Evolutionary conservation across 495 filamentous ascomycete genomes (phyloP).

Genomic region (Xylaria telfairii): DNA sequence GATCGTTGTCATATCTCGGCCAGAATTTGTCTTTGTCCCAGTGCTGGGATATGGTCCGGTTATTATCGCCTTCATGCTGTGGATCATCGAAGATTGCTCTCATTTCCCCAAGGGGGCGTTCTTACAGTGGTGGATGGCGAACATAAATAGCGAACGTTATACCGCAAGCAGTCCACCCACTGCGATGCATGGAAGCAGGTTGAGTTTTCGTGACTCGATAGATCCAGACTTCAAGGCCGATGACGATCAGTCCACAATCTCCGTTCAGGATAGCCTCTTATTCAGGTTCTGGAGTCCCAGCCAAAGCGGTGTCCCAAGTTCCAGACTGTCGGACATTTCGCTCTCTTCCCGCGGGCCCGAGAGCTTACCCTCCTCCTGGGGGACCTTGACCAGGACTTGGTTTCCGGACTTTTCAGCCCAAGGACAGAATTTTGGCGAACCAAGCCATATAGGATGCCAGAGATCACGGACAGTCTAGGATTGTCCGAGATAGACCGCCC

Average conservation of each 20-base stretch:
- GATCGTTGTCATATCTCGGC: neutral
- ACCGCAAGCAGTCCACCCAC: neutral
- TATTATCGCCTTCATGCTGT: conserved; percentile 16
- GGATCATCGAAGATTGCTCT: conserved; percentile 24
- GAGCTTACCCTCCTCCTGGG: conserved; percentile 35
- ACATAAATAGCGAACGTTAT: neutral
- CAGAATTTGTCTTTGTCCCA: neutral
- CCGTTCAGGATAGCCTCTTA: conserved; percentile 17
- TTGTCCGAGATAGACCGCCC: neutral
- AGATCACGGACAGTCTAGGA: conserved; percentile 18
- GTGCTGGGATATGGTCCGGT: conserved; percentile 10
- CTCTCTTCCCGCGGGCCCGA: conserved; percentile 25
- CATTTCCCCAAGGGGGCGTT: neutral
- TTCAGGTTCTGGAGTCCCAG: conserved; percentile 22
- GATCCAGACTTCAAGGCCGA: conserved; percentile 8
- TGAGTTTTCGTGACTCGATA: conserved; percentile 15
- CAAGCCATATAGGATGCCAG: conserved; percentile 2
- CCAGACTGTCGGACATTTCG: conserved; percentile 35
- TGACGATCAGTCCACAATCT: neutral
- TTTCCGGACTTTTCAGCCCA: conserved; percentile 24
- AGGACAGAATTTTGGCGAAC: neutral
- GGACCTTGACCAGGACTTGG: conserved; percentile 32
- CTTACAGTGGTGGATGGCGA: conserved; percentile 4
- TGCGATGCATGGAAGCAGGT: neutral
- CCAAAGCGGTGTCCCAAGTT: conserved; percentile 28